Evolutionary conservation across 116 monocot genomes (phyloP), one percentile per base, ranked within the genome.

Genomic region (Cymodocea nodosa): DNA sequence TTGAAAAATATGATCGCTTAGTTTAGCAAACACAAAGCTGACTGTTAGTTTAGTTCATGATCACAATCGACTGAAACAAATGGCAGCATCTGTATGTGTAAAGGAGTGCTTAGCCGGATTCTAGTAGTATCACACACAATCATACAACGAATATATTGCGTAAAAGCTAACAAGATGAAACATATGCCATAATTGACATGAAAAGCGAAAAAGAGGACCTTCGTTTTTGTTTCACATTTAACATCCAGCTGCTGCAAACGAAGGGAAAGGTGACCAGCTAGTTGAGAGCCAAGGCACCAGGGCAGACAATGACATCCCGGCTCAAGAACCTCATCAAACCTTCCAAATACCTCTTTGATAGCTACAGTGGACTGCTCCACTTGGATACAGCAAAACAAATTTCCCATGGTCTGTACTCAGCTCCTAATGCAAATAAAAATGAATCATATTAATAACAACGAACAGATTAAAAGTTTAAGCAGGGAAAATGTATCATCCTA

Each of bases 231-330:
- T 66, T 93, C 93, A 72, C 89, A 93, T 50, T 73, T 76, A 35
- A 93, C 83, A 78, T 93, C 93, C 39, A 93, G 82, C 62, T 93
- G 93, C 37, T 84, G 89, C 51, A 93, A 54, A 25, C 93, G 83
- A 34, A 89, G 70, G 7, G 93, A 74, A 50, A 93, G 89, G 23
- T 80, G 69, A 2, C 93, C 86, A 50, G 89, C 85, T 49, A 89
- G 51, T 50, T 73, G 76, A 18, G 71, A 59, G 15, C 89, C 93
- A 51, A 89, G 23, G 72, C 79, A 65, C 93, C 89, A 89, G 12
- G 93, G 89, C 14, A 89, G 37, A 60, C 34, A 80, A 44, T 86
- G 84, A 52, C 81, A 86, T 52, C 93, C 93, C 19, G 93, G 93
- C 18, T 89, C 83, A 23, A 93, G 86, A 10, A 93, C 76, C 55